Evolutionary conservation across 2,329 filamentous ascomycete species (phyloP), one percentile per base, ranked within the genome.

Genomic region (Aspergillus floridensis): DNA sequence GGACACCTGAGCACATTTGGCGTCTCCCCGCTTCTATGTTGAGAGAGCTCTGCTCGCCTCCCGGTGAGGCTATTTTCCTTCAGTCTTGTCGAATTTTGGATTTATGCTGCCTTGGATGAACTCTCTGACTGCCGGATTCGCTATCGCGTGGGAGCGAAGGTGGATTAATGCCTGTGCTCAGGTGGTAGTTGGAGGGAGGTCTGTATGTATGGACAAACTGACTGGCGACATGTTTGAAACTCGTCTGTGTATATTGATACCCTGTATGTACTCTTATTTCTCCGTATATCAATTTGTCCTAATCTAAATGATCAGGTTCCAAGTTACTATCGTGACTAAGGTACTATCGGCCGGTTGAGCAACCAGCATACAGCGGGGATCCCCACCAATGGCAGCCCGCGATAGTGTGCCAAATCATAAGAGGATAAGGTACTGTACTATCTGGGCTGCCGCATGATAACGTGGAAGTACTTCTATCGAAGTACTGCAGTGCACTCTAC

Each of bases 301-400:
- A 8, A 8, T 49, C 12, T 35, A 35, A 12, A 10, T 16, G 2
- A 52, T 53, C 7, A 41, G 26, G 29, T 16, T 16, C 14, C n/a
- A 22, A 24, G n/a, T 21, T 29, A 4, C 35, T 29, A 32, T 32
- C 19, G 26, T 29, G 26, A 29, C 26, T 29, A 22, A 22, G 22
- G 22, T 22, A 29, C 8, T 29, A 32, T 60, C 64, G 63, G 64
- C n/a, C 10, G 46, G 56, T 57, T 5, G 41, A 48, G 19, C 63
- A 60, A 62, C 65, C 61, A 53, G 59, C 58, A 55, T 60, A 49
- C 46, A 48, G 57, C 63, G 63, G 64, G n/a, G 11, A 24, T 52
- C 3, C 21, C 26, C 51, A 41, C 64, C 61, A 66, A 66, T 65
- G 56, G 58, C 22, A 29, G n/a, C n/a, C 22, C n/a, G 41, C 41